phyloP scores from a whole-genome alignment of 2,329 filamentous ascomycete genomes.

The Botrytis medusae region DNA sequence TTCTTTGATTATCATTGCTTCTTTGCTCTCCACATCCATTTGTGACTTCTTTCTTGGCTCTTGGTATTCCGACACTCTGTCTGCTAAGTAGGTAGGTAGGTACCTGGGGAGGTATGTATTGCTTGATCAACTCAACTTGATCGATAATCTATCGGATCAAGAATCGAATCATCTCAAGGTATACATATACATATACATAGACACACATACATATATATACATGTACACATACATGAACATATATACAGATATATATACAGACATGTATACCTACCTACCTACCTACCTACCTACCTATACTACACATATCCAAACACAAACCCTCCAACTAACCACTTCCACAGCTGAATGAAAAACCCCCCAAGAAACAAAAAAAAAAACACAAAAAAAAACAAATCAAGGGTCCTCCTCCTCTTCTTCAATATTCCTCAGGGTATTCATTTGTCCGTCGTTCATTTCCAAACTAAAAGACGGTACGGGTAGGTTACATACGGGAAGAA shows the following conservation, averaged over 20 bases:
- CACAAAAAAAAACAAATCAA: neutral
- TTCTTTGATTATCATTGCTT: neutral
- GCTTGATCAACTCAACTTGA: neutral
- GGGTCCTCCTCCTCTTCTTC: too few species aligned
- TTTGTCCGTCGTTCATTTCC: neutral
- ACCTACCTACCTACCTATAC: too few species aligned
- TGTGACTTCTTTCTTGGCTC: neutral
- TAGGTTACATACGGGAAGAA: neutral
- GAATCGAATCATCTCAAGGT: neutral
- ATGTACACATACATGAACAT: too few species aligned
- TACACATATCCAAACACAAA: neutral
- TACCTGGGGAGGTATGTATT: neutral
- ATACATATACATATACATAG: too few species aligned
- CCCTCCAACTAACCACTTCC: neutral
- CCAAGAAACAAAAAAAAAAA: too few species aligned
- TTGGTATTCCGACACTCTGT: neutral
- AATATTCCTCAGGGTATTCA: neutral
- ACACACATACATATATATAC: too few species aligned
- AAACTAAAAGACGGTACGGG: neutral
- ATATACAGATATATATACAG: too few species aligned
- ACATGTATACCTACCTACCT: too few species aligned
- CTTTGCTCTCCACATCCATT: neutral
- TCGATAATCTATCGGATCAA: neutral
- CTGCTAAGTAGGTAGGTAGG: neutral
- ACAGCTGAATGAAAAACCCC: neutral